Evolutionary conservation across 2,329 filamentous ascomycete genomes (phyloP).

Genomic region (Microdochium nivale): DNA sequence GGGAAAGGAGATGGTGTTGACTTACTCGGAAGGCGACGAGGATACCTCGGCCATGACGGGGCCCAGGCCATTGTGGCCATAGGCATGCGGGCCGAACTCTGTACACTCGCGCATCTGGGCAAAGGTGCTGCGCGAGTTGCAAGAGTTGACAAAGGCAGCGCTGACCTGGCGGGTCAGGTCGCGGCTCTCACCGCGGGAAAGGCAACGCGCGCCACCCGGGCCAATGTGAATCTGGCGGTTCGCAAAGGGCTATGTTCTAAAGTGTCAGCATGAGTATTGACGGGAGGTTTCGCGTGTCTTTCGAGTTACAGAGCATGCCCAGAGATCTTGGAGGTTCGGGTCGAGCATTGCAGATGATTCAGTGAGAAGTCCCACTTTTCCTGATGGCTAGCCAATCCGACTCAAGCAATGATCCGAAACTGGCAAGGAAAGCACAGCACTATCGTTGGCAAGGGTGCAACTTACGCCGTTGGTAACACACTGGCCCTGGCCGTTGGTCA

Average conservation of each 20-base stretch:
- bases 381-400: conserved; percentile 3
- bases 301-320: neutral
- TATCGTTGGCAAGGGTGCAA: neutral
- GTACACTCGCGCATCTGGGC: conserved; percentile 5
- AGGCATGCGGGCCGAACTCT: conserved; percentile 18
- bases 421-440: neutral
- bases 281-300: too few relatives aligned
- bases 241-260: conserved; percentile 12
- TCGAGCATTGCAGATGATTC: too few relatives aligned
- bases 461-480: conserved; percentile 17
- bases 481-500: conserved; percentile 15
- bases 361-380: conserved; percentile 4
- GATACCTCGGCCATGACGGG: conserved; percentile 22
- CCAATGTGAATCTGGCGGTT: conserved; percentile 10
- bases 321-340: too few relatives aligned
- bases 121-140: conserved; percentile 3
- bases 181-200: conserved; percentile 13
- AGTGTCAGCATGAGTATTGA: too few relatives aligned
- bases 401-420: neutral
- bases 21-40: conserved; percentile 16
- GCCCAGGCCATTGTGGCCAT: conserved; percentile 23
- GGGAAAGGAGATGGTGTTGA: neutral
- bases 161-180: neutral
- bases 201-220: conserved; percentile 15
- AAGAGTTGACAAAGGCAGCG: conserved; percentile 6